Evolutionary conservation across 2,329 filamentous ascomycete genomes (phyloP).

Genomic region (Colletotrichum phormii): DNA sequence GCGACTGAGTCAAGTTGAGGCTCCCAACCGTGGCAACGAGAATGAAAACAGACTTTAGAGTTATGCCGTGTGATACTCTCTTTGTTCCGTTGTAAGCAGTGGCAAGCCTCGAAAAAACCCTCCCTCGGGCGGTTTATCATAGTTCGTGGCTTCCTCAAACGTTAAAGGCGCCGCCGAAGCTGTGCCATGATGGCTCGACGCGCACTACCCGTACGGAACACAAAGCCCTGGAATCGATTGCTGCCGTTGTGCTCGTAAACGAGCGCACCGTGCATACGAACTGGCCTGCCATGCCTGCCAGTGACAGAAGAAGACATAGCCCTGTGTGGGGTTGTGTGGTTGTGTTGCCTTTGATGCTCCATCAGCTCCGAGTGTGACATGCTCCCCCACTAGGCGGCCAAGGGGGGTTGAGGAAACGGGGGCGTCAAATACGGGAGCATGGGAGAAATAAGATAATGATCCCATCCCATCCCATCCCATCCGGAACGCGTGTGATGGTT

Average conservation of each 20-base stretch:
- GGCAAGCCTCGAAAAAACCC: neutral
- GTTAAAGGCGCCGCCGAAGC: conserved; percentile 4
- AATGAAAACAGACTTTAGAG: conserved; percentile 16
- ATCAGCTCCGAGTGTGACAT: conserved; percentile 29
- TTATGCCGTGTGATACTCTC: conserved; percentile 21
- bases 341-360: conserved; percentile 22
- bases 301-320: conserved; percentile 19
- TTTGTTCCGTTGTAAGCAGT: conserved; percentile 14
- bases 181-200: neutral
- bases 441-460: conserved; percentile 32
- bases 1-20: conserved; percentile 25
- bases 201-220: neutral
- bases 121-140: neutral
- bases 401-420: conserved; percentile 16
- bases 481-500: conserved; percentile 4
- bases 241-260: conserved; percentile 4
- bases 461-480: conserved; percentile 17
- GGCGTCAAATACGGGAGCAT: conserved; percentile 34
- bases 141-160: neutral
- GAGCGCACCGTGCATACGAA: conserved; percentile 19
- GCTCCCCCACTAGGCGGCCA: conserved; percentile 23
- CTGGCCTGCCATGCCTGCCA: conserved; percentile 15
- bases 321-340: conserved; percentile 25
- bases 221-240: conserved; percentile 9
- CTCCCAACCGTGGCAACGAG: conserved; percentile 31